These are phyloP conservation scores for Beta corolliflora DNA, from an alignment of 179 eudicot species.

Conservation along the genomic window DNA sequence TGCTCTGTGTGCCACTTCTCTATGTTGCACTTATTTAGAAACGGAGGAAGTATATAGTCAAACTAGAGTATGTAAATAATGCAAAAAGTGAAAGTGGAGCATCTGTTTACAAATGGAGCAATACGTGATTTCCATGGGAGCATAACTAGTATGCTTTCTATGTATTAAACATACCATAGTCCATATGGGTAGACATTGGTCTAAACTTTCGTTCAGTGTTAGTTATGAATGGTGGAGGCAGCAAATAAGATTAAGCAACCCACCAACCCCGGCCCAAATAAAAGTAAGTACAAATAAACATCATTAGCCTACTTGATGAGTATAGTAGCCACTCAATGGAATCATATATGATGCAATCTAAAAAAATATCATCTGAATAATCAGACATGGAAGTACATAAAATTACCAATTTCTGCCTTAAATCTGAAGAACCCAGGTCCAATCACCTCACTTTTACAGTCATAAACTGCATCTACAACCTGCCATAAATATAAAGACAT, in stretches of 20 bases:
- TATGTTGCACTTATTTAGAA: too few species aligned
- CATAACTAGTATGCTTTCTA: neutral
- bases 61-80: too few species aligned
- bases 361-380: neutral
- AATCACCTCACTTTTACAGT: conserved; percentile 98
- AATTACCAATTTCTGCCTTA: conserved; percentile 93
- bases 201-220: neutral
- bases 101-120: too few species aligned
- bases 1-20: too few species aligned
- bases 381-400: neutral
- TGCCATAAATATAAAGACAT: conserved; percentile 27
- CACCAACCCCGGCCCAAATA: neutral
- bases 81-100: too few species aligned
- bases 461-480: conserved; percentile 96
- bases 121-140: neutral
- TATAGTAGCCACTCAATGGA: neutral
- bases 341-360: neutral
- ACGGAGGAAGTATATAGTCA: too few species aligned
- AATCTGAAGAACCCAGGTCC: conserved; percentile 99
- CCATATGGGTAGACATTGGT: neutral
- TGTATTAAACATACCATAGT: neutral
- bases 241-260: neutral
- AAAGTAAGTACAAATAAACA: neutral
- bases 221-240: neutral
- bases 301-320: neutral